Base-by-base conservation (phyloP, 768 basidiomycete species). In the Baorangia bicolor region DNA sequence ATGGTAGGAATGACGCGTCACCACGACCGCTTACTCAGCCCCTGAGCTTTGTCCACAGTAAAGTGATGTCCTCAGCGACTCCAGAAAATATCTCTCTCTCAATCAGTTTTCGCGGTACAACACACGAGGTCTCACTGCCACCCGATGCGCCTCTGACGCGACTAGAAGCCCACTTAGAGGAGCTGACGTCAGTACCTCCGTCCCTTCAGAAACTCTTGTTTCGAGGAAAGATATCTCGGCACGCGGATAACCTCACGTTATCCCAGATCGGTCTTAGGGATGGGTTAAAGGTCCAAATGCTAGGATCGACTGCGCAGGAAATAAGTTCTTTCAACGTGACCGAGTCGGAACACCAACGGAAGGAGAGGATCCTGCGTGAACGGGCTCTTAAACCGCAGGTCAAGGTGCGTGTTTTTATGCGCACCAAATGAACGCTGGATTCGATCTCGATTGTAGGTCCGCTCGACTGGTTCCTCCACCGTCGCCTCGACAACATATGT, bases 201-300 rank as follows among this genome's bases (percentile, higher is more conserved):
- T 66, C 77, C 4, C 72, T 85, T 38, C 89, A 92, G 74, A 92
- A 92, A 63, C 74, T 91, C 39, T 67, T 91, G 10, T 87, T 80
- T 73, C 88, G 84, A 65, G 87, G 89, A 33, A 90, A 87, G 76
- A 80, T 73, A 49, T 53, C 68, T 33, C 69, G 18, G 44, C 69
- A 18, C 59, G 64, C 38, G 61, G 25, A 72, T 55, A 44, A 77
- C 64, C 28, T 63, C 75, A 61, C 69, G 13, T 44, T 80, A 3
- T 4, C 64, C 65, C 69, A 81, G 63, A 74, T 73, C 0, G 88
- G 89, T n/a, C 64, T 92, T 38, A 85, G 79, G 62, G 73, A 83
- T 56, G 87, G 88, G 10, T 63, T 75, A 47, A 91, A 86, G 69
- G 70, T 91, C 6, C 88, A 88, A 64, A 75, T 92, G 76, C 72